A percentile compares a stretch with the other conserved stretches of the same genome.
Conservation (phyloP, 768 basidiomycete species). For the Sarcomyxa edulis region DNA sequence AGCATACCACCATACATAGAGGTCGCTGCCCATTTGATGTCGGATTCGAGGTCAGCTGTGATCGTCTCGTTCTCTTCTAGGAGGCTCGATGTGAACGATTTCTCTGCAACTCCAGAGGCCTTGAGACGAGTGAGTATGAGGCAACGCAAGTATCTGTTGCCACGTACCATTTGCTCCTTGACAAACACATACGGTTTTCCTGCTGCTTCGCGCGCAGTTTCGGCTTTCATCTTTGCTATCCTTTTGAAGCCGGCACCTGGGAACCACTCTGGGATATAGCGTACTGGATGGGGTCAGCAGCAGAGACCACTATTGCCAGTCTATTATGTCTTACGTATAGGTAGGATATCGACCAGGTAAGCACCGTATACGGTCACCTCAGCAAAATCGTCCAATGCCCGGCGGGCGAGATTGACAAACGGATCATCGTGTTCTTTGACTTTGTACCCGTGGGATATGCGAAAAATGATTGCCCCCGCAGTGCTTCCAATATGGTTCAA, state of each 20-base stretch:
- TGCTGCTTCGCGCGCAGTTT: constrained; percentile 13
- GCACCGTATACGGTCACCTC: constrained; percentile 32
- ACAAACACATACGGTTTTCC: constrained; percentile 13
- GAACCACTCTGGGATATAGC: constrained; percentile 22
- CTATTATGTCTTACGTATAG: constrained; percentile 21
- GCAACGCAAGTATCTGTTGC: background rate
- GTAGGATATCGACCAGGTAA: constrained; percentile 40
- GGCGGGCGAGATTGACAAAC: constrained; percentile 33
- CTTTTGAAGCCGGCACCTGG: constrained; percentile 39
- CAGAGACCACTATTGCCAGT: constrained; percentile 48
- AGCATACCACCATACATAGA: constrained; percentile 77
- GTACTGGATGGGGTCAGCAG: constrained; percentile 31
- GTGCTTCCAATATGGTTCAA: constrained; percentile 11
- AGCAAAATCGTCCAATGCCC: constrained; percentile 26
- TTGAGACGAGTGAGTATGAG: background rate
- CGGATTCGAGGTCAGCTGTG: no score
- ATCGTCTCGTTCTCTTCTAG: constrained; percentile 31
- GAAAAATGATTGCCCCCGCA: constrained; percentile 6
- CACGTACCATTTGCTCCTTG: constrained; percentile 13
- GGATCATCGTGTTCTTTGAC: constrained; percentile 35
- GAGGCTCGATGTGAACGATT: constrained; percentile 45
- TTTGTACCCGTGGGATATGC: constrained; percentile 38
- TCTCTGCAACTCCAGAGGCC: constrained; percentile 17
- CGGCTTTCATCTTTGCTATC: constrained; percentile 24
- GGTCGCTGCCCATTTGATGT: constrained; percentile 77